Base-by-base conservation (phyloP, 441 rosid genomes). In the Capsella rubella region DNA sequence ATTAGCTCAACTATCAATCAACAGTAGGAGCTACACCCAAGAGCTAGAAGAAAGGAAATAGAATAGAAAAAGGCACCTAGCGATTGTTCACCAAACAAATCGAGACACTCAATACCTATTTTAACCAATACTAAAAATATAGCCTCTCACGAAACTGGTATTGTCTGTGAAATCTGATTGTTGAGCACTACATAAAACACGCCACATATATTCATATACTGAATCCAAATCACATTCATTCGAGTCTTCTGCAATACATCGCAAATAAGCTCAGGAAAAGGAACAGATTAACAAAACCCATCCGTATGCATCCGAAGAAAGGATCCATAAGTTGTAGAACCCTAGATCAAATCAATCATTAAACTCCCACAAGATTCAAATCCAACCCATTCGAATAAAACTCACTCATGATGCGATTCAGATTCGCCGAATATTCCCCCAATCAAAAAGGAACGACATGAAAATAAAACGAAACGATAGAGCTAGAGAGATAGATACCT, bases 401-500 rank as follows among this genome's bases (percentile, higher is more conserved):
- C 69, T 67, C 42, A 71, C 72, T 64, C 13, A 8, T 54, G 77
- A 67, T 62, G 53, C 66, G 78, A 50, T 62, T 68, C 65, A 78
- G 77, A 78, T 78, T 72, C 77, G 55, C 47, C 40, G 77, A 71
- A 71, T 65, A 65, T 64, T 77, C 68, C 64, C 64, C 62, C 72
- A 40, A 69, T 71, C 62, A 37, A 12, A 21, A 14, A 47, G 3
- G 46, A 37, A 35, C 14, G 47, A 59, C 18, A 27, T 5, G 71
- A 34, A 40, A 34, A 49, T 8, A 8, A 15, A 35, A 35, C 7
- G 27, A 50, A n/a, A 79, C 49, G 66, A 25, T 16, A 28, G 7
- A 50, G 6, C 11, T 35, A 42, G 11, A 47, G n/a, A 15, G 25
- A 18, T 6, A 42, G 12, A 52, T 78, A 93, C 98, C 97, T 87